Evolutionary conservation across 345 rosid genomes (phyloP).

Genomic region (Arabis hirsuta): DNA sequence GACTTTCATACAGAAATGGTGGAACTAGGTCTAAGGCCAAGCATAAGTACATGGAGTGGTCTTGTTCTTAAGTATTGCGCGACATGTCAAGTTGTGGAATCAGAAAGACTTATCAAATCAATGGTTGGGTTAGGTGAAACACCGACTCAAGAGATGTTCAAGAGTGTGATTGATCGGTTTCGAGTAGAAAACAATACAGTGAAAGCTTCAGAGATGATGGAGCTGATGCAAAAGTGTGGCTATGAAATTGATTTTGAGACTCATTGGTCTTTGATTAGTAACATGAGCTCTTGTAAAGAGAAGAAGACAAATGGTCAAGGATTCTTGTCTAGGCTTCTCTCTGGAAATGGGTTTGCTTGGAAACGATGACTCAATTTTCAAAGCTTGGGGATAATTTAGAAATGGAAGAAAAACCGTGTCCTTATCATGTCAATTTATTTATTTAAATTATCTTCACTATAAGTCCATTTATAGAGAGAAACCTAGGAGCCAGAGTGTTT

Average conservation of each 20-base stretch:
- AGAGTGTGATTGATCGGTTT: slow-evolving; percentile 54
- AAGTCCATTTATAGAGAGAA: too few species aligned
- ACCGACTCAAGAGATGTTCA: slow-evolving; percentile 63
- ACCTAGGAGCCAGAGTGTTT: neutral
- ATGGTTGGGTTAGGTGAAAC: slow-evolving; percentile 57
- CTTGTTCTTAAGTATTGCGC: slow-evolving; percentile 52
- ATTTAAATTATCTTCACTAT: neutral
- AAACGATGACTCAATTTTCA: slow-evolving; percentile 4
- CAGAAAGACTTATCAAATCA: slow-evolving; percentile 57
- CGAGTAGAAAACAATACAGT: slow-evolving; percentile 54
- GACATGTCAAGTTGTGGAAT: slow-evolving; percentile 52
- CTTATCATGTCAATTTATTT: neutral
- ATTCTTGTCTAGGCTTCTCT: slow-evolving; percentile 74
- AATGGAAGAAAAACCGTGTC: neutral
- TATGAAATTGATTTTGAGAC: slow-evolving; percentile 69
- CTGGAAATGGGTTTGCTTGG: slow-evolving; percentile 63
- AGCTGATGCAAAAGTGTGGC: slow-evolving; percentile 64
- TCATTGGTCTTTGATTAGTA: slow-evolving; percentile 84
- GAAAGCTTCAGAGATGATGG: slow-evolving; percentile 68
- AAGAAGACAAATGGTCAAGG: slow-evolving; percentile 52
- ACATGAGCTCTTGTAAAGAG: slow-evolving; percentile 51
- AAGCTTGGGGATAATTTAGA: slow-evolving; percentile 5
- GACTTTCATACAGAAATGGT: slow-evolving; percentile 71
- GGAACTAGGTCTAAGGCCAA: slow-evolving; percentile 58
- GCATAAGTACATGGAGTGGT: slow-evolving; percentile 51